Evolutionary conservation across 148 eudicot species (phyloP), one percentile per base, ranked within the genome.

Genomic region (Fagopyrum homotropicum): DNA sequence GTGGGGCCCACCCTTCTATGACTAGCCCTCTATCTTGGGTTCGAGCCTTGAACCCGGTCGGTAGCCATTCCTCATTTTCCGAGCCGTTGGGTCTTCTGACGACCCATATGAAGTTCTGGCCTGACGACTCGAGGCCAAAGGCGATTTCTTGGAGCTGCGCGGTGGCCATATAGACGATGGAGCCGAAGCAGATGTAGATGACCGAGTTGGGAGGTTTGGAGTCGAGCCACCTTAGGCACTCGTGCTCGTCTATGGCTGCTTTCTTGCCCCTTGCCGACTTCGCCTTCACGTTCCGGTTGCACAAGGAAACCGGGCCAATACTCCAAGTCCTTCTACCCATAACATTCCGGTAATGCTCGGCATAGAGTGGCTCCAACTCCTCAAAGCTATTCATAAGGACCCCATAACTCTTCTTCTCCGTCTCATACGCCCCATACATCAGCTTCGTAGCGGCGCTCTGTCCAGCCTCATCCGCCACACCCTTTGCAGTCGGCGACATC

Each of bases 231-330:
- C 60, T 56, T 4, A 77, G 6, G 48, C 70, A 77, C 54, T 59
- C 45, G 56, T 59, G 46, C 51, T 45, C 55, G 54, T 78, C 76
- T 4, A 78, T 78, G 10, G 50, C 5, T 16, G 73, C 40, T 9
- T 30, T 63, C 54, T 78, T 78, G 9, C 76, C 80, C 44, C 80
- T 73, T 45, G 50, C 19, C 10, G 8, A 43, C 44, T 63, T 74
- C 14, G 54, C 69, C 16, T 66, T 69, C 3, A 44, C 52, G 16
- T 30, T 73, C 49, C 69, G 45, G 30, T 79, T 69, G 51, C 63
- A 77, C 11, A 83, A 59, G 0, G 81, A 75, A 77, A 80, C 72
- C 0, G 85, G 85, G 47, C 85, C 83, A 35, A 83, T 80, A n/a
- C 45, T 59, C 85, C 85, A 83, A 1, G 72, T 51, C 51, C 73